phyloP scores from a whole-genome alignment of 1,284 basidiomycete species.

The Rhizoctonia solani region DNA sequence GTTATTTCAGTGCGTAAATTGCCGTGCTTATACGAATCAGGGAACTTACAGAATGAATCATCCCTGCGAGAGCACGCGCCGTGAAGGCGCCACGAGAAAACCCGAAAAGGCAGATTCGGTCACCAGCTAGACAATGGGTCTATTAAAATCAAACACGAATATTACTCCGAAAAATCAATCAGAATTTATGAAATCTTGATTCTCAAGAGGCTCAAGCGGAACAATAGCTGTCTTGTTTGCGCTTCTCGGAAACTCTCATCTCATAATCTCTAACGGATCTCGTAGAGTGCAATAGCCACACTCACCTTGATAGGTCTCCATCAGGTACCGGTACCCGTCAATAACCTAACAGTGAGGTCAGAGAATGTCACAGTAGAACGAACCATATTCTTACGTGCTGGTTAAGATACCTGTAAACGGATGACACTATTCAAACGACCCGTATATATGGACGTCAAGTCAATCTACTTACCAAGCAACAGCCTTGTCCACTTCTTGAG shows the following conservation, averaged over 20 bases:
- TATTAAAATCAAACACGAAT: not conserved
- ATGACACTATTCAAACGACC: not conserved
- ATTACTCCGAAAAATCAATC: too few relatives aligned
- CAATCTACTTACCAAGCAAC: conserved; percentile 30
- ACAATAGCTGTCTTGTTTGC: too few relatives aligned
- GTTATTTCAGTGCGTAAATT: not conserved
- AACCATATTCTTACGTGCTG: not conserved
- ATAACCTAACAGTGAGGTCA: conserved; percentile 23
- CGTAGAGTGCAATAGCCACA: too few relatives aligned
- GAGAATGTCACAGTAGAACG: not conserved
- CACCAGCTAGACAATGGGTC: conserved; percentile 1
- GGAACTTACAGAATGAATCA: conserved; percentile 32
- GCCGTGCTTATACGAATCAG: too few relatives aligned
- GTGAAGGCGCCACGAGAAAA: conserved; percentile 38
- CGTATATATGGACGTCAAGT: not conserved
- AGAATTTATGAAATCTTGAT: too few relatives aligned
- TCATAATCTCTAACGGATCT: too few relatives aligned
- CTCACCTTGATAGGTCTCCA: conserved; percentile 28
- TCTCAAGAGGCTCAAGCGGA: too few relatives aligned
- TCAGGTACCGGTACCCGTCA: conserved; percentile 36
- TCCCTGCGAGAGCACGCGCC: conserved; percentile 37
- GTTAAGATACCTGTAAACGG: not conserved
- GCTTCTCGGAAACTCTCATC: too few relatives aligned
- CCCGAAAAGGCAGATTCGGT: conserved; percentile 37
- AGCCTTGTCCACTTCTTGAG: conserved; percentile 13